Conservation (phyloP, 2,329 filamentous ascomycete species). For the Penicillium frequentans region DNA sequence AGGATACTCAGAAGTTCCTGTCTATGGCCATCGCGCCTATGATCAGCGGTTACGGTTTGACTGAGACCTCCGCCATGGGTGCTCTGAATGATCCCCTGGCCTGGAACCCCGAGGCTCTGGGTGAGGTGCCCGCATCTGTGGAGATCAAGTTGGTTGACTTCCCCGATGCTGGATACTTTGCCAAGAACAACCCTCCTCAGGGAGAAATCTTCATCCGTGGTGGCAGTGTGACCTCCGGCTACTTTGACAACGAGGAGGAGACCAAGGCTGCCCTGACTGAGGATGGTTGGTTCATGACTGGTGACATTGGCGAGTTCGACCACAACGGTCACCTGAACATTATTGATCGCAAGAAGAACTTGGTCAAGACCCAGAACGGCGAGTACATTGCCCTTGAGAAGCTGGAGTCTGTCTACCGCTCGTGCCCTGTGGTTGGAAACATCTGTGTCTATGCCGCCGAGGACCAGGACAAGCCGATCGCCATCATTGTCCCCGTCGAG, state of each 20-base stretch:
- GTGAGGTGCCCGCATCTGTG: constrained; percentile 72
- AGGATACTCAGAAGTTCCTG: constrained; percentile 85
- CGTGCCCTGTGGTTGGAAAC: constrained; percentile 75
- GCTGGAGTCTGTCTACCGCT: constrained; percentile 87
- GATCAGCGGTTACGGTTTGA: constrained; percentile 91
- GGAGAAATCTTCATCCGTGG: constrained; percentile 92
- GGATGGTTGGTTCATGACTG: constrained; percentile 96
- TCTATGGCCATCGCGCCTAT: constrained; percentile 91
- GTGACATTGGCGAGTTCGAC: constrained; percentile 91
- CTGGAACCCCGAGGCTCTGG: constrained; percentile 75
- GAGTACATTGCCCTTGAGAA: constrained; percentile 98
- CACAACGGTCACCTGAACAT: constrained; percentile 75
- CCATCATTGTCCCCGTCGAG: constrained; percentile 69
- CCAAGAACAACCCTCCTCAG: constrained; percentile 74
- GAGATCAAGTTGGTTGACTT: constrained; percentile 93
- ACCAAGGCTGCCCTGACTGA: constrained; percentile 73
- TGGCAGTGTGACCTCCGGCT: constrained; percentile 69
- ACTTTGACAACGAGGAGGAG: constrained; percentile 84
- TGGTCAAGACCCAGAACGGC: constrained; percentile 91
- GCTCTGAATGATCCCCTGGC: constrained; percentile 69
- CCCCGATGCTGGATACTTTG: constrained; percentile 80
- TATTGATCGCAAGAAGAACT: constrained; percentile 97
- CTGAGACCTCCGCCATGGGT: constrained; percentile 77
- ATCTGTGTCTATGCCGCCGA: constrained; percentile 82
- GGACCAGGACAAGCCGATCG: constrained; percentile 74